Evolutionary conservation across 2,329 filamentous ascomycete genomes (phyloP), one percentile per base, ranked within the genome.

Genomic region (Huntiella decipiens): DNA sequence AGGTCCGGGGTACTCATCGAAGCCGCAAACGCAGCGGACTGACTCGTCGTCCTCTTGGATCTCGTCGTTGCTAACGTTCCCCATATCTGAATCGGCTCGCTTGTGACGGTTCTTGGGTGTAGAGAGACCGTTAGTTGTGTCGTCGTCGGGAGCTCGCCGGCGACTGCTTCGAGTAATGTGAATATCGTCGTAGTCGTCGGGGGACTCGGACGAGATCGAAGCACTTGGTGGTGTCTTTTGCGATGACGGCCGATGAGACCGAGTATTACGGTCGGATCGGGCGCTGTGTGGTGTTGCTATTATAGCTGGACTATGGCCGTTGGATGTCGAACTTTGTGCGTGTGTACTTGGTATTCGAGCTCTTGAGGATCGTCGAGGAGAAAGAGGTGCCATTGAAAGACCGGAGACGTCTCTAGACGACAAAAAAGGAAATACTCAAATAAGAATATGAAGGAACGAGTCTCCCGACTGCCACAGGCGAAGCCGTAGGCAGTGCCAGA

Each of bases 21-120:
- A 79, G 54, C 86, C 87, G 63, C 91, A 98, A 53, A 98, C 79
- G 65, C 91, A 98, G 54, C 91, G 78, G 57, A 94, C 94, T 47
- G 91, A 77, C 66, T 96, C 91, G 57, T 95, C 87, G 60, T 95
- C 85, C 57, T 82, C 82, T 50, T 84, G 82, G 42, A 80, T 71
- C 47, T 85, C 78, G 51, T 77, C 76, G 50, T 70, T 72, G 52
- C 79, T 80, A 5, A n/a, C 34, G 60, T 79, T 75, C 38, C 58
- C 60, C 67, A 74, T 74, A 40, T 68, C 66, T 32, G 59, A 57
- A 49, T 71, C 68, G 19, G 57, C 57, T 34, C 64, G 61, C 34
- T 58, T 53, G 12, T 57, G 53, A 50, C 47, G 47, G 6, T 35
- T 22, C 19, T 46, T 45, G 19, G 19, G 43, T 31, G 17, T 44